phyloP scores from a whole-genome alignment of 345 rosid genomes.

The Geranium rotundifolium region DNA sequence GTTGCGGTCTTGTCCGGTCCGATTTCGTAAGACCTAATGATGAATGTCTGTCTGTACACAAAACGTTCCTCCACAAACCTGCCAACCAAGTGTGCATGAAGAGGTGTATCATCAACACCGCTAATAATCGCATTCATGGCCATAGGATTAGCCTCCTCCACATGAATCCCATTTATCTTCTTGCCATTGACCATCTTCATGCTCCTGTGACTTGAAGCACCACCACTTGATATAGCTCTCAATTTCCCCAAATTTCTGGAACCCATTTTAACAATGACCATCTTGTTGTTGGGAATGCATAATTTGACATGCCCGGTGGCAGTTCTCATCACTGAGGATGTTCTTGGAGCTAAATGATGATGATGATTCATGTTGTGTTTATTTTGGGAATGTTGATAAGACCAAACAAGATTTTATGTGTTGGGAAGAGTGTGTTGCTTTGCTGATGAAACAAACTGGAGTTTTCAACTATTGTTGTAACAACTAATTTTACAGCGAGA shows the following conservation, averaged over 20 bases:
- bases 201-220: conserved; percentile 2
- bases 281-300: no score
- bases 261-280: background rate
- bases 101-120: conserved; percentile 4
- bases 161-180: conserved; percentile 18
- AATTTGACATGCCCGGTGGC: conserved; percentile 2
- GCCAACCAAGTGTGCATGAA: conserved; percentile 29
- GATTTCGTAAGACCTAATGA: conserved; percentile 56
- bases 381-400: no score
- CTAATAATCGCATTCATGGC: background rate
- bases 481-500: conserved; percentile 8
- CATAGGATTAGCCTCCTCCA: conserved; percentile 4
- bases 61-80: conserved; percentile 44
- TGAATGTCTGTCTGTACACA: conserved; percentile 43
- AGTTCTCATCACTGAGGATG: background rate
- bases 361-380: no score
- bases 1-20: conserved; percentile 66
- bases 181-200: conserved; percentile 19
- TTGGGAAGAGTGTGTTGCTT: background rate
- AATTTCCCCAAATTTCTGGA: background rate
- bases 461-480: conserved; percentile 16
- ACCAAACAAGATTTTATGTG: background rate
- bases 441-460: background rate
- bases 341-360: no score
- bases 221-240: conserved; percentile 6